Conservation (phyloP, 2,329 filamentous ascomycete species). For the Paracorniculantispora psalliotae region DNA sequence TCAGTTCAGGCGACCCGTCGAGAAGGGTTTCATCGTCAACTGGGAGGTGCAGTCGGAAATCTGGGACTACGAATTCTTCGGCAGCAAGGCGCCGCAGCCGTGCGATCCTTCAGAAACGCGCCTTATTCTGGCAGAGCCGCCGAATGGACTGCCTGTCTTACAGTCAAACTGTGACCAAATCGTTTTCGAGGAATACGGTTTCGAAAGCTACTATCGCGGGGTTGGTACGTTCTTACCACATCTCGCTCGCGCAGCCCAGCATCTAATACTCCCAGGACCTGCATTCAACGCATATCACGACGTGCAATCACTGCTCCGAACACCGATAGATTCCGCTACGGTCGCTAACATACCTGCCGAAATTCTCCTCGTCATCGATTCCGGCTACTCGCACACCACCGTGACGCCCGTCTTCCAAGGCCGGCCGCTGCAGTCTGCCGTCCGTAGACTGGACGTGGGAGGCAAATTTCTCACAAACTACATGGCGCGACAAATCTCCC, state of each 20-base stretch:
- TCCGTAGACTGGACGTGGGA: slow-evolving; percentile 82
- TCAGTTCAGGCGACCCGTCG: slow-evolving; percentile 79
- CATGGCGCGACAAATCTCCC: slow-evolving; percentile 80
- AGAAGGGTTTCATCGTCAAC: slow-evolving; percentile 91
- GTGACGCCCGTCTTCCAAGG: slow-evolving; percentile 82
- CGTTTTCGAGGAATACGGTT: slow-evolving; percentile 95
- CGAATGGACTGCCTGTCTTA: slow-evolving; percentile 73
- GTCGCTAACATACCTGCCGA: slow-evolving; percentile 57
- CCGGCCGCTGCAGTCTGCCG: slow-evolving; percentile 70
- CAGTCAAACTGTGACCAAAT: slow-evolving; percentile 94
- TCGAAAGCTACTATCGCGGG: slow-evolving; percentile 76
- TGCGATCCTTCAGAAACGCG: slow-evolving; percentile 80
- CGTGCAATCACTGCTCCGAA: slow-evolving; percentile 62
- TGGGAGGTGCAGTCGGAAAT: slow-evolving; percentile 96
- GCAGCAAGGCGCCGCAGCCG: slow-evolving; percentile 57
- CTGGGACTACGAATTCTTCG: slow-evolving; percentile 86
- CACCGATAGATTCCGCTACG: slow-evolving; percentile 43
- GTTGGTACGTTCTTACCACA: slow-evolving; percentile 55
- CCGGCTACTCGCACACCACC: slow-evolving; percentile 88
- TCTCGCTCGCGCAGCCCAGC: too few species aligned
- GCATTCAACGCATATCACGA: slow-evolving; percentile 80
- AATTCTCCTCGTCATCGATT: slow-evolving; percentile 82
- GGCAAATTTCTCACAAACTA: slow-evolving; percentile 93
- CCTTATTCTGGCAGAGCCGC: slow-evolving; percentile 77
- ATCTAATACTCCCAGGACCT: slow-evolving; percentile 49